Percentiles rank a stretch among this genome's conserved stretches.
Evolutionary conservation across 768 basidiomycete genomes (phyloP).

Genomic region (Trametes sanguinea): DNA sequence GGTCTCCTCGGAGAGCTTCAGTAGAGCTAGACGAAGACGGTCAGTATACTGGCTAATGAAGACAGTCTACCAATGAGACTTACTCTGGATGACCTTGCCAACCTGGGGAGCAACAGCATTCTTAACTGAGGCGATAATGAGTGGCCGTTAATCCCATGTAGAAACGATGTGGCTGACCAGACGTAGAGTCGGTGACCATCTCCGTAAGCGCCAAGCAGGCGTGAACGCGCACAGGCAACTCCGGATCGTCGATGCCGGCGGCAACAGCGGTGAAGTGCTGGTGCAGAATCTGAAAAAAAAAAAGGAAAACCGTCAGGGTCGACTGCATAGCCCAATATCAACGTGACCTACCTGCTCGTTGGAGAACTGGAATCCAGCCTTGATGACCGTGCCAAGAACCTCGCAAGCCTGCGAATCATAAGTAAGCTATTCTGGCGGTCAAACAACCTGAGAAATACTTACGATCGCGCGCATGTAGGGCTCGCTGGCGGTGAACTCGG

Average conservation of each 20-base stretch:
- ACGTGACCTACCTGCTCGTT: conserved; percentile 52
- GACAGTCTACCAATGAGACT: conserved; percentile 3
- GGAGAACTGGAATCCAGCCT: conserved; percentile 67
- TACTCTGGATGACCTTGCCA: conserved; percentile 86
- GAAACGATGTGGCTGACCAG: conserved; percentile 41
- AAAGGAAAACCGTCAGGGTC: neutral
- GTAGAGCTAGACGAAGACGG: conserved; percentile 54
- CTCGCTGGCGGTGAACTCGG: conserved; percentile 65
- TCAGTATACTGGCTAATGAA: neutral
- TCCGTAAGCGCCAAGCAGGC: conserved; percentile 81
- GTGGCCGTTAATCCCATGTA: neutral
- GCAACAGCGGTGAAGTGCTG: conserved; percentile 66
- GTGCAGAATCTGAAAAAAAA: conserved; percentile 52
- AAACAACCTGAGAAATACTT: conserved; percentile 27
- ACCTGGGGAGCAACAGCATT: conserved; percentile 72
- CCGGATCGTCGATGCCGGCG: conserved; percentile 70
- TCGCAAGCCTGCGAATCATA: conserved; percentile 65
- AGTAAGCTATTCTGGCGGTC: neutral
- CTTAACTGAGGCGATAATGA: conserved; percentile 49
- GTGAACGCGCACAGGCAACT: conserved; percentile 83
- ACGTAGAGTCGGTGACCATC: conserved; percentile 63
- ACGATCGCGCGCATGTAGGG: conserved; percentile 81
- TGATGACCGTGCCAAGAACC: conserved; percentile 73
- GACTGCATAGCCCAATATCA: neutral
- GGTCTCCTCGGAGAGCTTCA: conserved; percentile 89